A percentile compares a stretch with the other conserved stretches of the same genome.
Evolutionary conservation across 495 filamentous ascomycete species (phyloP).

Genomic region (Talaromyces ruber): DNA sequence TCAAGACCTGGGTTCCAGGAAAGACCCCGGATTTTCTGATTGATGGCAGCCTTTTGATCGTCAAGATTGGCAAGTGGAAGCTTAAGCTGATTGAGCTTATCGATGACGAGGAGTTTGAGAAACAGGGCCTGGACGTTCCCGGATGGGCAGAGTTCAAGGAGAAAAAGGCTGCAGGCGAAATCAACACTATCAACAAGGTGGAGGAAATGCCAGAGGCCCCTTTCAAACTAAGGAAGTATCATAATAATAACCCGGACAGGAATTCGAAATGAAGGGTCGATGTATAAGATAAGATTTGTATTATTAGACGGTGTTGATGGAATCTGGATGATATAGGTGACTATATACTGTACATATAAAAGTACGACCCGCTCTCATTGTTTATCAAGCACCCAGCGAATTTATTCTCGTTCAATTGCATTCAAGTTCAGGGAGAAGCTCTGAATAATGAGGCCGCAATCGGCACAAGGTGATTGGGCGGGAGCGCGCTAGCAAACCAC

Average conservation of each 20-base stretch:
- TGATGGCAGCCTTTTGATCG: constrained; percentile 53
- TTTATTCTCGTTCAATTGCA: no score
- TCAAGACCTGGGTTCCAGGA: constrained; percentile 46
- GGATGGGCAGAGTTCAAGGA: constrained; percentile 25
- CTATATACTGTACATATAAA: background rate
- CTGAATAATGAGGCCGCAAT: background rate
- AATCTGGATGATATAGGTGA: background rate
- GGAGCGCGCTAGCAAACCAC: background rate
- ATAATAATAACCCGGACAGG: background rate
- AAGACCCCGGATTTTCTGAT: constrained; percentile 56
- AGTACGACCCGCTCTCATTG: background rate
- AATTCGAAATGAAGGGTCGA: background rate
- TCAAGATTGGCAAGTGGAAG: constrained; percentile 76
- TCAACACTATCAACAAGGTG: background rate
- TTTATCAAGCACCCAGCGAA: background rate
- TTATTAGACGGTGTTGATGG: background rate
- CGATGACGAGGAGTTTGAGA: constrained; percentile 57
- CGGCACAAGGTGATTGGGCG: background rate
- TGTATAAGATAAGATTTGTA: background rate
- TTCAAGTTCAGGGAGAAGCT: no score
- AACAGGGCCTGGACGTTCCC: constrained; percentile 31
- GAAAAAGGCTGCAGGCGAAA: background rate
- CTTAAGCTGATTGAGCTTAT: constrained; percentile 65
- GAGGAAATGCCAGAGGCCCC: background rate
- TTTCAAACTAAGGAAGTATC: background rate